A percentile compares a stretch with the other conserved stretches of the same genome.
These are phyloP conservation scores for Bruguiera hainesii DNA, from an alignment of 441 rosid genomes.

Conservation along the genomic window DNA sequence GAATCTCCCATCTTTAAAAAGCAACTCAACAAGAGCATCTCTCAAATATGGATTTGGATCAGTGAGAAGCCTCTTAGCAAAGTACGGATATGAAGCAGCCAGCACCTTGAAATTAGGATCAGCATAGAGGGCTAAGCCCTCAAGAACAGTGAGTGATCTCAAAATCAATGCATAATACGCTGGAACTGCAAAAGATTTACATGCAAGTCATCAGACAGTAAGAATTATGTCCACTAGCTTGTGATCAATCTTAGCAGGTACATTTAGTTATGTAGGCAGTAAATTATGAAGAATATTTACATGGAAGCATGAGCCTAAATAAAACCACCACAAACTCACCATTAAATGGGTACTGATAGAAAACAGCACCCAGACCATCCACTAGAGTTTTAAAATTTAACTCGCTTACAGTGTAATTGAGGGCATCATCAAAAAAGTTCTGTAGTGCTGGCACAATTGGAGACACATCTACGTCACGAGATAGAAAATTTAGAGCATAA, in stretches of 20 bases:
- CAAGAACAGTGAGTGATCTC: conserved; percentile 96
- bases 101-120: conserved; percentile 96
- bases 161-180: conserved; percentile 89
- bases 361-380: conserved; percentile 89
- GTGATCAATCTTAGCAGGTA: neutral
- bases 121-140: conserved; percentile 90
- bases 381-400: conserved; percentile 89
- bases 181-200: conserved; percentile 61
- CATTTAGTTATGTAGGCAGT: neutral
- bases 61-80: conserved; percentile 98
- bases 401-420: conserved; percentile 86
- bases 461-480: conserved; percentile 86
- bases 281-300: neutral
- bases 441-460: conserved; percentile 92
- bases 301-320: neutral
- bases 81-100: conserved; percentile 98
- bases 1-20: conserved; percentile 92
- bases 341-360: conserved; percentile 85
- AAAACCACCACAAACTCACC: conserved; percentile 38
- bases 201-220: conserved; percentile 22
- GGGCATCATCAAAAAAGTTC: conserved; percentile 91
- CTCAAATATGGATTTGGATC: conserved; percentile 96
- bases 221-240: neutral
- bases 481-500: conserved; percentile 77
- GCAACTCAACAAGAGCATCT: conserved; percentile 93